phyloP scores from a whole-genome alignment of 129 eudicot species.

The Flaveria bidentis region DNA sequence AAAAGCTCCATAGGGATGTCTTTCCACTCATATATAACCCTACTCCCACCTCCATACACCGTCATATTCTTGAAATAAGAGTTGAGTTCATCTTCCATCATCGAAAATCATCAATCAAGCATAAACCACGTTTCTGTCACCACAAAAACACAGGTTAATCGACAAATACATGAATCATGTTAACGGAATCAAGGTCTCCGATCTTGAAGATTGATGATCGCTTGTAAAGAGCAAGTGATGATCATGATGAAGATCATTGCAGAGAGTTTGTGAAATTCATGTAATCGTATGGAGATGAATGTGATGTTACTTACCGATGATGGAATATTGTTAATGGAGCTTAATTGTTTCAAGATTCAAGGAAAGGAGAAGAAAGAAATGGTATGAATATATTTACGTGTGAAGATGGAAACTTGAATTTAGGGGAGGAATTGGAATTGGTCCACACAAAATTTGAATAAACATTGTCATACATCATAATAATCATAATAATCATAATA shows the following conservation, averaged over 20 bases:
- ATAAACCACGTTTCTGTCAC: neutral
- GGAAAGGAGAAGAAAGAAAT: neutral
- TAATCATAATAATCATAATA: no score
- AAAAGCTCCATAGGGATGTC: slow-evolving; percentile 79
- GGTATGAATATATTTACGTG: neutral
- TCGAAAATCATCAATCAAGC: neutral
- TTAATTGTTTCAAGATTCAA: neutral
- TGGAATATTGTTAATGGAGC: slow-evolving; percentile 4
- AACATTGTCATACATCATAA: no score
- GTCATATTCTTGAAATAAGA: slow-evolving; percentile 40
- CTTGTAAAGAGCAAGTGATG: no score
- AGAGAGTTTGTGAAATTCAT: neutral
- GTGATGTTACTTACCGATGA: neutral
- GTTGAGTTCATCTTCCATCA: slow-evolving; percentile 28
- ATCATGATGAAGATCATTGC: neutral
- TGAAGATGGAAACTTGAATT: neutral
- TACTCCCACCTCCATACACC: slow-evolving; percentile 32
- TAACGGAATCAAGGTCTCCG: neutral
- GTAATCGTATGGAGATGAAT: neutral
- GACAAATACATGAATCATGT: neutral
- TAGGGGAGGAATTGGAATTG: neutral
- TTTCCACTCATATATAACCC: slow-evolving; percentile 59
- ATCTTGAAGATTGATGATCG: no score
- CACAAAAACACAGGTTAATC: neutral
- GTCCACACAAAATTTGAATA: neutral